Evolutionary conservation across 2,329 filamentous ascomycete species (phyloP).

Genomic region (Botryotinia calthae): DNA sequence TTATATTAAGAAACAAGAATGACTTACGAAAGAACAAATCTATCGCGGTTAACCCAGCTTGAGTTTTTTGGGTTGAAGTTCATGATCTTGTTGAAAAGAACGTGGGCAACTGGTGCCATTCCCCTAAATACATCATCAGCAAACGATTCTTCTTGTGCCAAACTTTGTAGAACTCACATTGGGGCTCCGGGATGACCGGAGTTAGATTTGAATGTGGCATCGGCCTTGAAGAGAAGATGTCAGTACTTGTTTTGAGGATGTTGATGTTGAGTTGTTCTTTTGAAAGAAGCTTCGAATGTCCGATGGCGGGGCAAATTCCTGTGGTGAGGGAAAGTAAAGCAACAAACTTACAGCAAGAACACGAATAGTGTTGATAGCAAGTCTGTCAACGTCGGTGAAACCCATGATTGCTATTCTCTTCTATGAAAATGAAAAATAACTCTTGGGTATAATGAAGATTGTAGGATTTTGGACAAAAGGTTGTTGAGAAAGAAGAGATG

Average conservation of each 20-base stretch:
- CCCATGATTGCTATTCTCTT: slow-evolving; percentile 58
- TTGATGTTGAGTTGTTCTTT: slow-evolving; percentile 22
- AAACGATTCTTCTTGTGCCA: neutral
- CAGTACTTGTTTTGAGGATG: slow-evolving; percentile 24
- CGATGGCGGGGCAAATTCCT: slow-evolving; percentile 41
- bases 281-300: slow-evolving; percentile 33
- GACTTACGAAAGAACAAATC: slow-evolving; percentile 97
- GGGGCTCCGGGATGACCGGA: slow-evolving; percentile 98
- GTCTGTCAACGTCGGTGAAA: slow-evolving; percentile 82
- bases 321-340: slow-evolving; percentile 29
- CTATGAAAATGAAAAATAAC: neutral
- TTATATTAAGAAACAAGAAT: neutral
- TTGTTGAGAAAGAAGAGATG: slow-evolving; percentile 11
- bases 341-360: slow-evolving; percentile 77
- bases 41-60: slow-evolving; percentile 93
- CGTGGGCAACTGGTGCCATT: slow-evolving; percentile 93
- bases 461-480: neutral
- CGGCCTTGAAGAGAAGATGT: slow-evolving; percentile 61
- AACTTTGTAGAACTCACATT: slow-evolving; percentile 60
- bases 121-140: slow-evolving; percentile 47
- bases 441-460: slow-evolving; percentile 7
- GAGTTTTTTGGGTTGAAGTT: slow-evolving; percentile 99
- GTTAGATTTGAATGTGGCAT: slow-evolving; percentile 95
- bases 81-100: slow-evolving; percentile 99
- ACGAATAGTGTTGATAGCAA: slow-evolving; percentile 98